Conservation (phyloP, 2,329 filamentous ascomycete species). For the Intubia oerlemansii region DNA sequence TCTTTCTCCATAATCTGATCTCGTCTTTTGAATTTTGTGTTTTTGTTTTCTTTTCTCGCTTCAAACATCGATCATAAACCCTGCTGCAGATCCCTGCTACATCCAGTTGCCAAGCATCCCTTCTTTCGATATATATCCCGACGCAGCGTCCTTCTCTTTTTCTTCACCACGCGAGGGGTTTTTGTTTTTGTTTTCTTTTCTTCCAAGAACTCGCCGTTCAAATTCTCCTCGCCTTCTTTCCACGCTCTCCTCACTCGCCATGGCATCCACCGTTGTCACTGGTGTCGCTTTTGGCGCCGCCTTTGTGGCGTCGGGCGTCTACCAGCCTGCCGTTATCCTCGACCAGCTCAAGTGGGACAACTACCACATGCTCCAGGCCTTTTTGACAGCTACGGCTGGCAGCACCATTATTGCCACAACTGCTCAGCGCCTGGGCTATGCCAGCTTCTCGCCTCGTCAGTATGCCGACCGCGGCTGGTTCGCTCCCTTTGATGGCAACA, state of each 20-base stretch:
- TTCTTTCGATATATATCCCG: no score
- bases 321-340: slow-evolving; percentile 35
- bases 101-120: no score
- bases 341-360: slow-evolving; percentile 37
- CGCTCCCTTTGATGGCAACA: slow-evolving; percentile 37
- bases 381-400: slow-evolving; percentile 37
- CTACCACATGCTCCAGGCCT: slow-evolving; percentile 45
- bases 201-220: no score
- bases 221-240: not conserved
- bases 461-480: slow-evolving; percentile 31
- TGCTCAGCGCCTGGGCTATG: slow-evolving; percentile 20
- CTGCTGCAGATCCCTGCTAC: no score
- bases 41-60: no score
- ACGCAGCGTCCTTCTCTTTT: no score
- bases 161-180: no score
- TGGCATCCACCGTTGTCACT: slow-evolving; percentile 17
- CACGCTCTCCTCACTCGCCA: no score
- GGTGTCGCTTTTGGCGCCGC: slow-evolving; percentile 41
- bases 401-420: slow-evolving; percentile 29
- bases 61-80: no score
- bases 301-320: slow-evolving; percentile 36
- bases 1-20: no score
- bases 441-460: slow-evolving; percentile 23
- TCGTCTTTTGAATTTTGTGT: no score
- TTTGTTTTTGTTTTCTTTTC: no score